Evolutionary conservation across 2,329 filamentous ascomycete genomes (phyloP).

Genomic region (Phyllosticta capitalensis): DNA sequence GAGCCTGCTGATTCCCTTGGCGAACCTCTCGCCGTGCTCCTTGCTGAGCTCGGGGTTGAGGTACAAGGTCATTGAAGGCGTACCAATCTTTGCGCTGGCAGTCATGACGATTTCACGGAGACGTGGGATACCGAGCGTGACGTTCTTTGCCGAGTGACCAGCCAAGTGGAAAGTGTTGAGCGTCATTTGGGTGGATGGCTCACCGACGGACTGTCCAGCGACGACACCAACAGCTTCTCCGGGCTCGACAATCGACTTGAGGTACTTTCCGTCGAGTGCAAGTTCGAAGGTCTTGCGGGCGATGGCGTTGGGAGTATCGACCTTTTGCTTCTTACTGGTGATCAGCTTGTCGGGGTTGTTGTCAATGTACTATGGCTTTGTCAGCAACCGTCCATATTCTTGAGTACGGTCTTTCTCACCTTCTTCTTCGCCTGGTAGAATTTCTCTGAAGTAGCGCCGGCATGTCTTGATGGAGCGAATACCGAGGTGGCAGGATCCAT

Average conservation of each 20-base stretch:
- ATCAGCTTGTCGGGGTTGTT: slow-evolving; percentile 56
- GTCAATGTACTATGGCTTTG: slow-evolving; percentile 56
- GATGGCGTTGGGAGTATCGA: slow-evolving; percentile 37
- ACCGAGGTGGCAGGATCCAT: slow-evolving; percentile 67
- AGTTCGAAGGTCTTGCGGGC: slow-evolving; percentile 68
- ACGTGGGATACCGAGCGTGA: slow-evolving; percentile 95
- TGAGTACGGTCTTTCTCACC: slow-evolving; percentile 27
- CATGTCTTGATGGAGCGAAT: slow-evolving; percentile 66
- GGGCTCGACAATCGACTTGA: slow-evolving; percentile 83
- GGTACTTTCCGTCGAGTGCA: slow-evolving; percentile 83
- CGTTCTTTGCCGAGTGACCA: slow-evolving; percentile 96
- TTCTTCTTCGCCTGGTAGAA: slow-evolving; percentile 64
- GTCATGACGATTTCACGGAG: slow-evolving; percentile 98
- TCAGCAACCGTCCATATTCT: slow-evolving; percentile 13
- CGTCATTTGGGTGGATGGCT: slow-evolving; percentile 98
- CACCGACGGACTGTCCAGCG: slow-evolving; percentile 90
- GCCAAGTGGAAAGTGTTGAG: slow-evolving; percentile 99
- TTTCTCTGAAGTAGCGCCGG: slow-evolving; percentile 80
- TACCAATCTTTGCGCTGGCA: slow-evolving; percentile 78
- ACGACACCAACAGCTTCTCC: slow-evolving; percentile 96
- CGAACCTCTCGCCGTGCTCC: slow-evolving; percentile 65
- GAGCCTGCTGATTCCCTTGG: slow-evolving; percentile 83
- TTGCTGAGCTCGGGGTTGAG: slow-evolving; percentile 62
- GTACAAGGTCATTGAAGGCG: slow-evolving; percentile 79
- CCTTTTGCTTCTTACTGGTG: slow-evolving; percentile 49